Percentiles rank a stretch among this genome's conserved stretches.
Evolutionary conservation across 2,329 filamentous ascomycete genomes (phyloP).

Genomic region (Hymenoscyphus occultus): DNA sequence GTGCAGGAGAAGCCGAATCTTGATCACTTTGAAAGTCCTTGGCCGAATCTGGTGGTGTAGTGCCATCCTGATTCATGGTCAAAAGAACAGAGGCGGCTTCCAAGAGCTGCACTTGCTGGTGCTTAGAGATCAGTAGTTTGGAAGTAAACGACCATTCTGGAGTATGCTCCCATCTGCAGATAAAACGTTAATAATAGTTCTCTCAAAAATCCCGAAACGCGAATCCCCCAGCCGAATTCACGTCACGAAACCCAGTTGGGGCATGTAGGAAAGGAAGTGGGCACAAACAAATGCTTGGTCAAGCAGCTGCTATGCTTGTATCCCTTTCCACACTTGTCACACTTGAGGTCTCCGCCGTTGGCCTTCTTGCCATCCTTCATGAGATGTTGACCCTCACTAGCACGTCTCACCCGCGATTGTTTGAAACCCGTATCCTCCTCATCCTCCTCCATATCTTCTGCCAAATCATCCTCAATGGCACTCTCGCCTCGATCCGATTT

Average conservation of each 20-base stretch:
- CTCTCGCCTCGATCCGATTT: constrained; percentile 54
- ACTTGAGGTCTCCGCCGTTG: constrained; percentile 79
- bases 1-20: constrained; percentile 77
- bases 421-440: constrained; percentile 39
- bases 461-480: constrained; percentile 67
- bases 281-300: constrained; percentile 99
- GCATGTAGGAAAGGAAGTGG: constrained; percentile 48
- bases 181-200: constrained; percentile 37
- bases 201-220: constrained; percentile 22
- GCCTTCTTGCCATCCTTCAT: constrained; percentile 76
- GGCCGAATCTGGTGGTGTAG: constrained; percentile 62
- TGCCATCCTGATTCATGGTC: constrained; percentile 71
- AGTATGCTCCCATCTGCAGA: constrained; percentile 94
- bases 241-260: constrained; percentile 40
- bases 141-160: constrained; percentile 97
- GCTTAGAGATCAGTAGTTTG: constrained; percentile 97
- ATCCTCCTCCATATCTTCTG: constrained; percentile 54
- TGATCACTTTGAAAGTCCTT: constrained; percentile 73
- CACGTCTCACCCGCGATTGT: constrained; percentile 54
- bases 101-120: constrained; percentile 96
- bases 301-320: constrained; percentile 99
- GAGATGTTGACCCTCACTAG: constrained; percentile 84
- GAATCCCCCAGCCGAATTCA: constrained; percentile 35
- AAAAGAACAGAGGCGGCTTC: constrained; percentile 96
- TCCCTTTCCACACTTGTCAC: constrained; percentile 97